Evolutionary conservation across 345 rosid genomes (phyloP).

Genomic region (Salix koriyanagi): DNA sequence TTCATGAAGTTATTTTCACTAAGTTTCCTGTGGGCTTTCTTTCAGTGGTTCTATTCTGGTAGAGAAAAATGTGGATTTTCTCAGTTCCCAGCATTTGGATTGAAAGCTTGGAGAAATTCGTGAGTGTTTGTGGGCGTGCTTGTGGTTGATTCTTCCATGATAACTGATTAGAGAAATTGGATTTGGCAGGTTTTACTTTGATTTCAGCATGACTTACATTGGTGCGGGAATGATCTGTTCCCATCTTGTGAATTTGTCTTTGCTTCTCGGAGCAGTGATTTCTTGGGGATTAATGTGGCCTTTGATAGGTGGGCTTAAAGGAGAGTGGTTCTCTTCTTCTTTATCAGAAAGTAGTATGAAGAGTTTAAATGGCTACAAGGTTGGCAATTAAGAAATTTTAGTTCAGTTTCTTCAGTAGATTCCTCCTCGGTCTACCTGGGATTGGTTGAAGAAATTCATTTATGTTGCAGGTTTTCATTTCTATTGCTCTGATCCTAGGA

Average conservation of each 20-base stretch:
- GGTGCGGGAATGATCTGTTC: too few species aligned
- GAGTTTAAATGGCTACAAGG: constrained; percentile 37
- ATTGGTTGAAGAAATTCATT: neutral
- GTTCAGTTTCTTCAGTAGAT: neutral
- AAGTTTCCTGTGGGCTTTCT: constrained; percentile 80
- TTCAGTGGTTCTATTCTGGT: constrained; percentile 81
- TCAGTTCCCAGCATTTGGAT: constrained; percentile 82
- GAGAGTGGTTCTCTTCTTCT: constrained; percentile 64
- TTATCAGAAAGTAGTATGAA: constrained; percentile 62
- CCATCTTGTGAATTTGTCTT: too few species aligned
- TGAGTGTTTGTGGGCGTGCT: constrained; percentile 23
- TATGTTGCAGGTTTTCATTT: constrained; percentile 62
- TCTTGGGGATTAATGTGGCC: constrained; percentile 99
- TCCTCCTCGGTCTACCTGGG: too few species aligned
- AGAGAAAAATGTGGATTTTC: constrained; percentile 63
- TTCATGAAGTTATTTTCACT: constrained; percentile 59
- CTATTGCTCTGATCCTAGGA: constrained; percentile 78
- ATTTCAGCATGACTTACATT: too few species aligned
- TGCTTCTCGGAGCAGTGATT: too few species aligned
- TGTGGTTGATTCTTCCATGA: constrained; percentile 28
- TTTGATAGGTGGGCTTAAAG: constrained; percentile 53
- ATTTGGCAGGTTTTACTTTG: too few species aligned
- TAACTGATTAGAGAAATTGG: too few species aligned
- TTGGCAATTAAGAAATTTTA: constrained; percentile 11
- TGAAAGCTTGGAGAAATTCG: constrained; percentile 76